Conservation (phyloP, 139 green algal genomes). For the Chloropicon primus region DNA sequence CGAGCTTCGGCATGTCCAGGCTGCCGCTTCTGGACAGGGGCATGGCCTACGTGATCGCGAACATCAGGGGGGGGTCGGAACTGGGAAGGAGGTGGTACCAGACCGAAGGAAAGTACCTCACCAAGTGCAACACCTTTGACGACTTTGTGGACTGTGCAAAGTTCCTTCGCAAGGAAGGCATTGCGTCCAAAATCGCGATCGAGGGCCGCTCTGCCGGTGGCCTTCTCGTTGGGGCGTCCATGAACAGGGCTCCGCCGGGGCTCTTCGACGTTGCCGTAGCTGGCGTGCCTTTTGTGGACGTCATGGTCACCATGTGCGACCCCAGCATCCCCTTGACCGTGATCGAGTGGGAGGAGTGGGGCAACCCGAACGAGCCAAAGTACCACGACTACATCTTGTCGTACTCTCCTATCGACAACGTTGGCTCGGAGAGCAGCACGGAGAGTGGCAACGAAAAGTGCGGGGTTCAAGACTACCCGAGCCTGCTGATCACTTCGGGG, state of each 20-base stretch:
- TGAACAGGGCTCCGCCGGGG: constrained; percentile 53
- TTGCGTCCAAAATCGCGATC: constrained; percentile 37
- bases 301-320: constrained; percentile 39
- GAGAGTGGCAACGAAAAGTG: neutral
- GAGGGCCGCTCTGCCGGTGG: constrained; percentile 58
- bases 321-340: constrained; percentile 62
- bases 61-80: constrained; percentile 68
- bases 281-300: constrained; percentile 87
- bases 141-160: constrained; percentile 42
- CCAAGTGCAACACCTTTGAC: constrained; percentile 65
- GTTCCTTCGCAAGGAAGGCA: constrained; percentile 27
- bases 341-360: constrained; percentile 49
- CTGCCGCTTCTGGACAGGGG: constrained; percentile 64
- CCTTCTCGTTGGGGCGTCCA: constrained; percentile 48
- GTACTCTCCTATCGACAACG: constrained; percentile 86
- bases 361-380: constrained; percentile 26
- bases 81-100: constrained; percentile 64
- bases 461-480: constrained; percentile 43
- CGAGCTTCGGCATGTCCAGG: constrained; percentile 22
- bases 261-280: constrained; percentile 40
- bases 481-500: constrained; percentile 63
- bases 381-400: constrained; percentile 77
- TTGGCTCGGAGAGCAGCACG: constrained; percentile 20
- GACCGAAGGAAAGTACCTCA: constrained; percentile 52
- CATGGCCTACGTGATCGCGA: constrained; percentile 58